Evolutionary conservation across 1,139 yeast genomes (phyloP).

Genomic region (Kazachstania sp.): DNA sequence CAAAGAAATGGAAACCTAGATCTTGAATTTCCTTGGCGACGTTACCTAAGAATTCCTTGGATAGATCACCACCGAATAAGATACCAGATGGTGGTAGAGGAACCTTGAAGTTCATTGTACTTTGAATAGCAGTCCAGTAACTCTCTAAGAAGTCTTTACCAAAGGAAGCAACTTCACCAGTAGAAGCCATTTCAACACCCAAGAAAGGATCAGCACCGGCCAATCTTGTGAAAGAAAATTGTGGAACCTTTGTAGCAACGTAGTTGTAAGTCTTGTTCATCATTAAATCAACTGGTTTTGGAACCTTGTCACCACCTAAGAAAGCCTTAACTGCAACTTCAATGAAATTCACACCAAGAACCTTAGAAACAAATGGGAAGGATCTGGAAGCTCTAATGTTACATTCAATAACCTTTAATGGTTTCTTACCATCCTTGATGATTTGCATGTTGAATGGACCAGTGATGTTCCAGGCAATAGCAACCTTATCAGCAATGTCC

Average conservation of each 20-base stretch:
- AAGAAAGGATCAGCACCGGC: slow-evolving; percentile 99
- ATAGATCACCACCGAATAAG: slow-evolving; percentile 86
- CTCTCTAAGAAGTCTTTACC: slow-evolving; percentile 82
- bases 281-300: slow-evolving; percentile 50
- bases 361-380: slow-evolving; percentile 97
- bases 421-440: slow-evolving; percentile 58
- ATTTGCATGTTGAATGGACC: slow-evolving; percentile 99
- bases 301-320: slow-evolving; percentile 46
- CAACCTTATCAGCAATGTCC: slow-evolving; percentile 85
- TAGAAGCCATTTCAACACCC: slow-evolving; percentile 98
- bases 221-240: slow-evolving; percentile 92
- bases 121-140: slow-evolving; percentile 94
- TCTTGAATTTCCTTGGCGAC: slow-evolving; percentile 65
- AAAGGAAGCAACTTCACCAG: slow-evolving; percentile 97
- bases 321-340: slow-evolving; percentile 89
- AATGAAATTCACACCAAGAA: slow-evolving; percentile 84
- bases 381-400: slow-evolving; percentile 97
- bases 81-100: slow-evolving; percentile 88
- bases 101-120: slow-evolving; percentile 91
- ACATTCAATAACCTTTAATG: slow-evolving; percentile 92
- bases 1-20: slow-evolving; percentile 62
- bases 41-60: slow-evolving; percentile 58
- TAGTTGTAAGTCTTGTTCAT: slow-evolving; percentile 54
- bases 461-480: slow-evolving; percentile 87
- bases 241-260: slow-evolving; percentile 97